These are phyloP conservation scores for Syncephalastrum sp. DNA, from an alignment of 371 early-diverging fungal species.

Conservation along the genomic window DNA sequence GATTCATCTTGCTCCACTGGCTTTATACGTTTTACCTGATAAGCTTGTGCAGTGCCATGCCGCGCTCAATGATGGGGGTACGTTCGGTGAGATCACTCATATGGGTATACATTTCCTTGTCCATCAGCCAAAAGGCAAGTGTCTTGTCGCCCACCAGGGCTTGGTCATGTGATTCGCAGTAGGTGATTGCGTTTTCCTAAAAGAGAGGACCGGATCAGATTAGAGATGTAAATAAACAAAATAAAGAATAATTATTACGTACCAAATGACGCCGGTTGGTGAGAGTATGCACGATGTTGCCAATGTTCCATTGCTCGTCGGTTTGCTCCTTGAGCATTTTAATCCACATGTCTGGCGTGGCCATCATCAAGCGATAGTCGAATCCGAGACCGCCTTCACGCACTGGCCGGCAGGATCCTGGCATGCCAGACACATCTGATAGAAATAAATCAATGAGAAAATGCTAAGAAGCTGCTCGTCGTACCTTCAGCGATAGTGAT, in stretches of 20 bases:
- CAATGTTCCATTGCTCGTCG: conserved; percentile 96
- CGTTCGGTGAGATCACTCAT: conserved; percentile 84
- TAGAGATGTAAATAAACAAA: conserved; percentile 13
- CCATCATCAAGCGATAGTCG: conserved; percentile 96
- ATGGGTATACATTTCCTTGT: conserved; percentile 95
- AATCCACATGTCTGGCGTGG: conserved; percentile 99
- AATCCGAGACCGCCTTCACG: conserved; percentile 94
- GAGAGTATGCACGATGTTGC: conserved; percentile 79
- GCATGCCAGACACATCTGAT: conserved; percentile 97
- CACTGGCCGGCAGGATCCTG: conserved; percentile 90
- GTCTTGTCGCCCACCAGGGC: conserved; percentile 98
- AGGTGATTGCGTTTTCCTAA: conserved; percentile 88
- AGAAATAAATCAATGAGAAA: not conserved
- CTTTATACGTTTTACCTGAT: conserved; percentile 58
- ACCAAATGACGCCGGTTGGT: conserved; percentile 84
- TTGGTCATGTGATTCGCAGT: conserved; percentile 96
- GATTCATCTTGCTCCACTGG: not conserved
- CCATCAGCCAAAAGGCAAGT: conserved; percentile 98
- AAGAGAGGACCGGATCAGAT: not conserved
- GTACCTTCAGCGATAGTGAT: conserved; percentile 90
- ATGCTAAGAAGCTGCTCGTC: not conserved
- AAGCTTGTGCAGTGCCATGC: conserved; percentile 94
- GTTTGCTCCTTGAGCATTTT: conserved; percentile 86
- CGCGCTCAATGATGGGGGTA: conserved; percentile 93
- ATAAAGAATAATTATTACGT: conserved; percentile 3